A percentile compares a stretch with the other conserved stretches of the same genome.
phyloP scores from a whole-genome alignment of 2,329 filamentous ascomycete genomes.

The Aspergillus hiratsukae region DNA sequence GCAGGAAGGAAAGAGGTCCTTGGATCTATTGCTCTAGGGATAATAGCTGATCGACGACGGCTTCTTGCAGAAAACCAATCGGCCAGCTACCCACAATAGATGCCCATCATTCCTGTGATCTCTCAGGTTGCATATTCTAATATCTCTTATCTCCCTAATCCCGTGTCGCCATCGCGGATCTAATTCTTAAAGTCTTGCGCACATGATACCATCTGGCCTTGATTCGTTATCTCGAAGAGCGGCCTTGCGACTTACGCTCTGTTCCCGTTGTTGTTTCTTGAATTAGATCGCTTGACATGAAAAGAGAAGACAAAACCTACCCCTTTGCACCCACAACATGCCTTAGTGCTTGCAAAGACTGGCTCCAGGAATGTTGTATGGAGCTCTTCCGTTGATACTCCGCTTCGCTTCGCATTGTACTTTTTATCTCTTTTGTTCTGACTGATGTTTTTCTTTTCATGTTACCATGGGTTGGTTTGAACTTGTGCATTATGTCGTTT shows the following conservation, averaged over 20 bases:
- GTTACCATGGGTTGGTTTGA: constrained; percentile 20
- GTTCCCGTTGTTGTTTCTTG: constrained; percentile 18
- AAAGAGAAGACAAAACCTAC: constrained; percentile 13
- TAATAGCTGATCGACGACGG: constrained; percentile 29
- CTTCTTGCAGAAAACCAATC: constrained; percentile 33
- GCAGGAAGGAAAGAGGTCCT: constrained; percentile 11
- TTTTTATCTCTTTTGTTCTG: constrained; percentile 6
- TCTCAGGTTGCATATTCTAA: constrained; percentile 25
- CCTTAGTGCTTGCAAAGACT: constrained; percentile 6
- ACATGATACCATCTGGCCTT: constrained; percentile 36
- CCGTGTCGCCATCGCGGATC: constrained; percentile 28
- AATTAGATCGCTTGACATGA: constrained; percentile 23
- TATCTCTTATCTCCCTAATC: constrained; percentile 32
- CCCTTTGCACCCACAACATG: constrained; percentile 4
- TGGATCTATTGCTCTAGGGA: constrained; percentile 17
- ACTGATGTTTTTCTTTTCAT: constrained; percentile 16
- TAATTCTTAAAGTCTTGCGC: constrained; percentile 27
- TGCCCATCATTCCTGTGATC: constrained; percentile 18
- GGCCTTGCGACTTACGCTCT: constrained; percentile 24
- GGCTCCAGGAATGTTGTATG: constrained; percentile 13
- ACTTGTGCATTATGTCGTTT: constrained; percentile 20
- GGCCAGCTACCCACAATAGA: constrained; percentile 36
- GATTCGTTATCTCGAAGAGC: constrained; percentile 26
- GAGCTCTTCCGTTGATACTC: constrained; percentile 22
- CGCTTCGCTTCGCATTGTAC: constrained; percentile 8